Evolutionary conservation across 108 stramenopile genomes (phyloP).

Genomic region (Skeletonema costatum): DNA sequence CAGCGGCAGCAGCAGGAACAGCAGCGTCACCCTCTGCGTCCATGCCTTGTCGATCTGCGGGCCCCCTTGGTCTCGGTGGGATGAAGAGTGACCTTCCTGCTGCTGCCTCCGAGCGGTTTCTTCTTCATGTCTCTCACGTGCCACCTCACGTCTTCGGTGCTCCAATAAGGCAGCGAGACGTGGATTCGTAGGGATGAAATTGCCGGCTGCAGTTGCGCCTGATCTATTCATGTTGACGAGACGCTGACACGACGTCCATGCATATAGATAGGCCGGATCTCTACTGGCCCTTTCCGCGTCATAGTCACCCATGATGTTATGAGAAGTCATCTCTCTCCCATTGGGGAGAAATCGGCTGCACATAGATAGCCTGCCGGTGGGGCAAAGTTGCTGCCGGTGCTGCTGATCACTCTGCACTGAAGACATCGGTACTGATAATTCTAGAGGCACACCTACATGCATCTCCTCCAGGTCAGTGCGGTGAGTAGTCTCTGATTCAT

Average conservation of each 20-base stretch:
- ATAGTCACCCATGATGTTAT: not conserved
- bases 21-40: not conserved
- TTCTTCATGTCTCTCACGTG: not conserved
- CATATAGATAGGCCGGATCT: not conserved
- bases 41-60: too few relatives aligned
- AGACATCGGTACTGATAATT: too few relatives aligned
- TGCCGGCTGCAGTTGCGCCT: not conserved
- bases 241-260: not conserved
- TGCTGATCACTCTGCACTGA: too few relatives aligned
- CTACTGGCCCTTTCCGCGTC: not conserved
- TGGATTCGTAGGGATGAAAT: not conserved
- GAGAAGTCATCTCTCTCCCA: not conserved
- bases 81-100: too few relatives aligned
- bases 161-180: not conserved
- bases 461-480: not conserved
- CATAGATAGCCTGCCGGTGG: not conserved
- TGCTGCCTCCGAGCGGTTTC: not conserved
- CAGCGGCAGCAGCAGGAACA: not conserved
- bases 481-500: not conserved
- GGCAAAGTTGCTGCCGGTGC: too few relatives aligned
- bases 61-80: too few relatives aligned
- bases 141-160: not conserved
- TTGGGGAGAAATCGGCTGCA: not conserved
- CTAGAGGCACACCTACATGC: too few relatives aligned
- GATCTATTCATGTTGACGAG: not conserved